Base-by-base conservation (phyloP, 192 early-diverging fungal genomes). In the Rhizophagus clarus region DNA sequence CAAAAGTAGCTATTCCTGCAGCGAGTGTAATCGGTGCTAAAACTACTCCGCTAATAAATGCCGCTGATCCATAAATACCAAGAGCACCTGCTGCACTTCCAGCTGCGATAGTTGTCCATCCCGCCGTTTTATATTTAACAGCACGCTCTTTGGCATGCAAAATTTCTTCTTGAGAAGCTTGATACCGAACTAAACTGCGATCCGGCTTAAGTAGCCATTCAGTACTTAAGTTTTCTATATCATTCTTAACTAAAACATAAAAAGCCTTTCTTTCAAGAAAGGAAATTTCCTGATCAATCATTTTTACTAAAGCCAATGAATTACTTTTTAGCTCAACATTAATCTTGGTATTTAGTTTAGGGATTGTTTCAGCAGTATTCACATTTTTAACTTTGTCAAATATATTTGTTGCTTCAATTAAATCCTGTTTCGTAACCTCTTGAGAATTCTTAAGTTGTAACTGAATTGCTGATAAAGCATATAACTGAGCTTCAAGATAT, bases 381-480 rank as follows among this genome's bases (percentile, higher is more conserved):
- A 4, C 24, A 29, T 34, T 34, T 42, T 40, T 70, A 42, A 70
- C 68, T 70, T 70, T 70, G 28, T 70, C 34, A 70, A 70, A 70
- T 70, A 70, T 40, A 31, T 40, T 40, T 70, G 40, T 70, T 40
- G 68, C 68, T 0, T 70, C 34, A 22, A 40, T 20, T 20, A 70
- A 12, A 22, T 70, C 68, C 7, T 70, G 17, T 34, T 42, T 5
- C 9, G 68, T 37, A 28, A 40, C 31, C 28, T 70, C 15, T 7
- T 70, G 4, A 70, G 68, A 11, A 70, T 70, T 2, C 2, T 40
- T 28, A 34, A 22, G 14, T 37, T 34, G 28, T 10, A 70, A 42
- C 3, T 24, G 10, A 70, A 70, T 70, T 34, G 68, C 68, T n/a
- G 68, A 70, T 40, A 70, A 70, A 70, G 68, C 68, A 40, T 70